Evolutionary conservation across 2,329 filamentous ascomycete genomes (phyloP).

Genomic region (Fusarium stilboides): DNA sequence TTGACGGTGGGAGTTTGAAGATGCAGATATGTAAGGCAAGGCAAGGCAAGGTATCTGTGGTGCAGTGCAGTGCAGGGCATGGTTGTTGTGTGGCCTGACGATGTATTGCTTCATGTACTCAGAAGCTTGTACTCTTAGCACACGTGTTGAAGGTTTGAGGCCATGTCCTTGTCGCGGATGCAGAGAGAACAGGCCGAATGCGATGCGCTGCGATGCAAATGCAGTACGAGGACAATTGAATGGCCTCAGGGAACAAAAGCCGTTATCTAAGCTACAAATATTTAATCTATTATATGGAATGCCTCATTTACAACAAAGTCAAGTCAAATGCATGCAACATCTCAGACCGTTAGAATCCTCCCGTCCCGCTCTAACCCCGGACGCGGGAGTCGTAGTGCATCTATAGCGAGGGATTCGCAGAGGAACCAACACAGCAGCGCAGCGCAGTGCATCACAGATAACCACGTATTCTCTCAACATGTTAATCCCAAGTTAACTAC

Average conservation of each 20-base stretch:
- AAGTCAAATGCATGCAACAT: slow-evolving; percentile 16
- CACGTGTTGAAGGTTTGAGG: slow-evolving; percentile 25
- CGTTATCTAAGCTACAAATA: slow-evolving; percentile 21
- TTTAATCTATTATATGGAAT: background rate
- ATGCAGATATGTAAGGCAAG: slow-evolving; percentile 20
- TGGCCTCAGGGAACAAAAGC: background rate
- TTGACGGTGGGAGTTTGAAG: slow-evolving; percentile 19
- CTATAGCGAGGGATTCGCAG: slow-evolving; percentile 17
- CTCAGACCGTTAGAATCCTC: slow-evolving; percentile 5
- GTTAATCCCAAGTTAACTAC: background rate
- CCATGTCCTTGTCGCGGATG: slow-evolving; percentile 26
- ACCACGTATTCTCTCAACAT: slow-evolving; percentile 42
- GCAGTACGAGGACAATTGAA: slow-evolving; percentile 34
- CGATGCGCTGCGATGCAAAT: slow-evolving; percentile 28
- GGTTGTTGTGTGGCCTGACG: slow-evolving; percentile 11
- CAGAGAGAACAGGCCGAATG: slow-evolving; percentile 21
- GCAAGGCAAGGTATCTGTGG: slow-evolving; percentile 7
- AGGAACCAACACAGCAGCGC: slow-evolving; percentile 37
- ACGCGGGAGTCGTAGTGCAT: slow-evolving; percentile 35
- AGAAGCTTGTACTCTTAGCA: background rate
- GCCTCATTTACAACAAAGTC: slow-evolving; percentile 6
- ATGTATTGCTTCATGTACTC: background rate
- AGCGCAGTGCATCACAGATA: slow-evolving; percentile 15
- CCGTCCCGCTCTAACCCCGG: slow-evolving; percentile 5
- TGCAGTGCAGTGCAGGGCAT: background rate